Base-by-base conservation (phyloP, 768 basidiomycete species). In the Leccinum rimulosum region DNA sequence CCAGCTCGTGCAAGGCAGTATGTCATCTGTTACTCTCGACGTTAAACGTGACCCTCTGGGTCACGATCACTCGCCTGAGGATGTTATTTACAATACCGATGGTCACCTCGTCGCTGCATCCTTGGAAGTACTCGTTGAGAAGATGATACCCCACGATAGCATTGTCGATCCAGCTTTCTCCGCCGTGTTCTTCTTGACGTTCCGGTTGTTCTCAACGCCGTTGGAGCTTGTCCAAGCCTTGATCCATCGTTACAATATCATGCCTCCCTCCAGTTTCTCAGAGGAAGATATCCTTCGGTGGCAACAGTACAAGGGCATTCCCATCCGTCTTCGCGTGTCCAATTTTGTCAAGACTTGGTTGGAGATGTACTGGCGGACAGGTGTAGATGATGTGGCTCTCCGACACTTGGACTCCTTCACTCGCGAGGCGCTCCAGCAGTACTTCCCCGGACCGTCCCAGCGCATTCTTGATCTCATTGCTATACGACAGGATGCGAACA, bases 311-410 rank as follows among this genome's bases (percentile, higher is more conserved):
- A 98, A 97, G 75, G 90, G 89, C 22, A 82, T 92, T 5, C 95
- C 96, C 7, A 88, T 98, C 43, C 89, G 96, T 45, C 76, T 98
- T 56, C 84, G 97, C 33, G 88, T 98, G 40, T 89, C 90, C 49
- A 96, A 96, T 71, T 87, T 98, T 69, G 83, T 98, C 76, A 98
- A 95, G 78, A 81, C 82, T 11, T 99, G 97, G 97, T 79, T 97
- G 53, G 95, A 98, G 72, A 78, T 80, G 61, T 88, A 96, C 73
- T 98, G 96, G 95, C 82, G 88, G 7, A 72, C 84, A n/a, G 80
- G 82, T 1, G 78, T 83, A 10, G 97, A 98, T 70, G 82, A 85
- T 59, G 76, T 76, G 8, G 86, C 88, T 17, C 75, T 91, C 45
- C 78, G 79, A 17, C 68, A 77, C 17, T 73, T 91, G 68, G 77